phyloP scores from a whole-genome alignment of 768 basidiomycete genomes.

The Russula olivacea region DNA sequence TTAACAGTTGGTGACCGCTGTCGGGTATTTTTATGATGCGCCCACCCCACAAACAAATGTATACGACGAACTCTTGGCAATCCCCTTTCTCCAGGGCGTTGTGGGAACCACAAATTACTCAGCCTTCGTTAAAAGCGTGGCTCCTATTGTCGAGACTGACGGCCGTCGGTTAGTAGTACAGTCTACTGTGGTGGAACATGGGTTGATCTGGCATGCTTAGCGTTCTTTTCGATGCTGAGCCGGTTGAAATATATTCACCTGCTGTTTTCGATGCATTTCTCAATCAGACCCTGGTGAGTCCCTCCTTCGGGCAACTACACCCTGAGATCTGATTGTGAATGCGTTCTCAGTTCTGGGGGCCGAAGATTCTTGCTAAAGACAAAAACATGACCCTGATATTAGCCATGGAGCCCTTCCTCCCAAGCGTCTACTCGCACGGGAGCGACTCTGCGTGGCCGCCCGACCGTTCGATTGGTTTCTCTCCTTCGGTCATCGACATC shows the following conservation, averaged over 20 bases:
- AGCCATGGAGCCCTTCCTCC: no score
- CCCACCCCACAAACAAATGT: constrained; percentile 18
- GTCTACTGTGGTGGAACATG: no score
- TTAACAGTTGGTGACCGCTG: background rate
- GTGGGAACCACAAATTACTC: constrained; percentile 3
- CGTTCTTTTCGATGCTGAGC: background rate
- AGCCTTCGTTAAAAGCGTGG: no score
- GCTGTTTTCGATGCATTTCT: background rate
- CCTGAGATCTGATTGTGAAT: no score
- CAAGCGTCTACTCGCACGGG: constrained; percentile 11
- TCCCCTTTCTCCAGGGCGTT: constrained; percentile 4
- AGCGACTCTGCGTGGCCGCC: constrained; percentile 18
- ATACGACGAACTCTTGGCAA: constrained; percentile 23
- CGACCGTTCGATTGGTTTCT: constrained; percentile 7
- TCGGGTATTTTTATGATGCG: constrained; percentile 18
- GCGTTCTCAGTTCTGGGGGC: constrained; percentile 14
- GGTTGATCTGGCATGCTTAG: background rate
- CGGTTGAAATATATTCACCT: constrained; percentile 1
- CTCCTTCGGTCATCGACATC: background rate
- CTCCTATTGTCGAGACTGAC: no score
- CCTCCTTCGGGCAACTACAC: no score
- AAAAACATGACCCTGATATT: background rate
- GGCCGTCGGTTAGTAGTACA: no score
- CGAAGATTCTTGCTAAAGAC: no score
- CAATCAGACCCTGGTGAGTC: background rate